Evolutionary conservation across 2,329 filamentous ascomycete genomes (phyloP).

Genomic region (Fusarium sororula): DNA sequence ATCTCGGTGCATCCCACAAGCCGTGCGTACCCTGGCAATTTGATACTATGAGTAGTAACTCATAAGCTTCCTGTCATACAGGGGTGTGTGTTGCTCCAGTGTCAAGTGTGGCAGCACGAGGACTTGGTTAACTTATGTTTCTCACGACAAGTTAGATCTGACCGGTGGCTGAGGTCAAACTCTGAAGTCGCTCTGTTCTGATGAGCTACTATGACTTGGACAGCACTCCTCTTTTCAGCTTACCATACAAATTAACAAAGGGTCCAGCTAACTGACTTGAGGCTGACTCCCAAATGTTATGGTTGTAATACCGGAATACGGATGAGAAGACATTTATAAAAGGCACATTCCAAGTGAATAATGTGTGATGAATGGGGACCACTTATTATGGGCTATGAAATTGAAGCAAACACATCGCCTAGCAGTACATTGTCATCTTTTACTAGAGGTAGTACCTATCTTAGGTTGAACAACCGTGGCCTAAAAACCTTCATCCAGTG

Average conservation of each 20-base stretch:
- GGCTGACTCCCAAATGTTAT: not conserved
- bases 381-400: not conserved
- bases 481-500: not conserved
- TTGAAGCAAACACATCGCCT: not conserved
- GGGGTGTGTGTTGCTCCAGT: constrained; percentile 13
- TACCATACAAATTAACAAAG: not conserved
- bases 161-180: not conserved
- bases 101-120: not conserved
- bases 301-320: too few relatives aligned
- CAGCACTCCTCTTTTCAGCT: not conserved
- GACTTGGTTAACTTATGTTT: not conserved
- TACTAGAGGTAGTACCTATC: not conserved
- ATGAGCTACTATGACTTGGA: not conserved
- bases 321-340: not conserved
- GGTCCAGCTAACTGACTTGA: not conserved
- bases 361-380: not conserved
- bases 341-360: not conserved
- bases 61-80: constrained; percentile 29
- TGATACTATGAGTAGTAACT: constrained; percentile 29
- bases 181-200: not conserved
- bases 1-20: not conserved
- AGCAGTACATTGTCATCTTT: not conserved
- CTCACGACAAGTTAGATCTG: not conserved
- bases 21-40: constrained; percentile 11
- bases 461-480: not conserved